Conservation (phyloP, 108 stramenopile genomes). For the Fragilariopsis cylindrus region DNA sequence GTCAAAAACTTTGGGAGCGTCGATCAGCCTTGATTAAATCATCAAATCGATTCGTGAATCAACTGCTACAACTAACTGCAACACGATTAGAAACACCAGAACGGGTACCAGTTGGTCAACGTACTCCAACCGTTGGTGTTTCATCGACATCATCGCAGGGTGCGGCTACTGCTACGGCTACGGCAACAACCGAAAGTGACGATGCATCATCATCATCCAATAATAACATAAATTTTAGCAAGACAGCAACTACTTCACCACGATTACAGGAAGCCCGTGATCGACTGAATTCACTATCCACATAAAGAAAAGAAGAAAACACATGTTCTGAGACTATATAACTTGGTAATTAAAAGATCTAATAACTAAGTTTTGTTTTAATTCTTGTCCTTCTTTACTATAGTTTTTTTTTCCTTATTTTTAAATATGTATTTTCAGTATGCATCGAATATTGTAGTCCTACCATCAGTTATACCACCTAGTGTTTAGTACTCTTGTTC, state of each 20-base stretch:
- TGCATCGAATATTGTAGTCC: too few relatives aligned
- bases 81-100: slow-evolving; percentile 55
- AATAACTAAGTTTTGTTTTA: background rate
- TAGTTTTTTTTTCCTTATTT: background rate
- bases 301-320: background rate
- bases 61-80: slow-evolving; percentile 73
- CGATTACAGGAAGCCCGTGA: slow-evolving; percentile 10
- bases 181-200: background rate
- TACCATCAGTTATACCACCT: too few relatives aligned
- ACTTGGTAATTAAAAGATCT: background rate
- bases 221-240: too few relatives aligned
- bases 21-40: slow-evolving; percentile 68
- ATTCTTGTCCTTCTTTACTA: background rate
- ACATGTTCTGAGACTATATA: background rate
- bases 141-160: background rate
- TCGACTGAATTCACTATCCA: slow-evolving; percentile 9
- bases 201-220: background rate
- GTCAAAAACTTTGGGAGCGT: slow-evolving; percentile 70
- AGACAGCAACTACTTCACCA: background rate
- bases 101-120: slow-evolving; percentile 16
- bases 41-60: slow-evolving; percentile 61
- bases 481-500: too few relatives aligned
- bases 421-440: background rate
- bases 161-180: background rate
- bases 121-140: slow-evolving; percentile 5